phyloP scores from a whole-genome alignment of 1,284 basidiomycete genomes.

The Malassezia sp. region DNA sequence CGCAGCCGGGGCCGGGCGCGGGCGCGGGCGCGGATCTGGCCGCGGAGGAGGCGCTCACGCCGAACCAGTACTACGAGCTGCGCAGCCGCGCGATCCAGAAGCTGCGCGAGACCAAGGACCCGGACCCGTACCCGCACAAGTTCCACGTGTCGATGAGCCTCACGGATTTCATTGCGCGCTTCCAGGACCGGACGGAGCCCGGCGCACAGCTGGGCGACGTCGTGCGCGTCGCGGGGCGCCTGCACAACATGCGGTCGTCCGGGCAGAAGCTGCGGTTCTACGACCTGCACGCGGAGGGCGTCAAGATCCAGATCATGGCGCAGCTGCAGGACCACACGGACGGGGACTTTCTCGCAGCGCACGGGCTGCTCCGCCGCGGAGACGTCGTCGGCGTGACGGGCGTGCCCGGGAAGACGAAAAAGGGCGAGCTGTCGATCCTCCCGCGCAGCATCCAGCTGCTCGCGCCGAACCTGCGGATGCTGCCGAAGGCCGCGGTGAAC shows the following conservation, averaged over 20 bases:
- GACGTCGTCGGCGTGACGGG: constrained; percentile 92
- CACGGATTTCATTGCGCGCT: constrained; percentile 63
- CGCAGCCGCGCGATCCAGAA: constrained; percentile 76
- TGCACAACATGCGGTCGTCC: constrained; percentile 76
- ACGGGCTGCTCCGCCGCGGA: constrained; percentile 82
- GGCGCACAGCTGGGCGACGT: constrained; percentile 38
- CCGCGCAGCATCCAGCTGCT: constrained; percentile 75
- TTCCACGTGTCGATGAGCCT: constrained; percentile 80
- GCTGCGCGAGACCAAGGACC: constrained; percentile 66
- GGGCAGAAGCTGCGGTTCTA: constrained; percentile 85
- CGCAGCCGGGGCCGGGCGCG: constrained; percentile 14
- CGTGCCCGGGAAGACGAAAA: constrained; percentile 79
- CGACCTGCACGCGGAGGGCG: constrained; percentile 82
- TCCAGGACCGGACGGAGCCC: constrained; percentile 52
- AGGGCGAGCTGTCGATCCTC: constrained; percentile 85
- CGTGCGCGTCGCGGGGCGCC: constrained; percentile 68
- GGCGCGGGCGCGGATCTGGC: constrained; percentile 21
- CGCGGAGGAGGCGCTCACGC: constrained; percentile 36
- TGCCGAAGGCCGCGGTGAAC: constrained; percentile 51
- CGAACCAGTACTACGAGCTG: constrained; percentile 84
- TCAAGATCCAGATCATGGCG: constrained; percentile 90
- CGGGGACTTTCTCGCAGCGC: constrained; percentile 58
- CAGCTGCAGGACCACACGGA: constrained; percentile 59
- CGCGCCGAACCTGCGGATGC: constrained; percentile 87
- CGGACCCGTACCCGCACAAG: constrained; percentile 97